Percentiles rank a stretch among this genome's conserved stretches.
Evolutionary conservation across 202 grass and related monocot genomes (phyloP).

Genomic region (Setaria italica): DNA sequence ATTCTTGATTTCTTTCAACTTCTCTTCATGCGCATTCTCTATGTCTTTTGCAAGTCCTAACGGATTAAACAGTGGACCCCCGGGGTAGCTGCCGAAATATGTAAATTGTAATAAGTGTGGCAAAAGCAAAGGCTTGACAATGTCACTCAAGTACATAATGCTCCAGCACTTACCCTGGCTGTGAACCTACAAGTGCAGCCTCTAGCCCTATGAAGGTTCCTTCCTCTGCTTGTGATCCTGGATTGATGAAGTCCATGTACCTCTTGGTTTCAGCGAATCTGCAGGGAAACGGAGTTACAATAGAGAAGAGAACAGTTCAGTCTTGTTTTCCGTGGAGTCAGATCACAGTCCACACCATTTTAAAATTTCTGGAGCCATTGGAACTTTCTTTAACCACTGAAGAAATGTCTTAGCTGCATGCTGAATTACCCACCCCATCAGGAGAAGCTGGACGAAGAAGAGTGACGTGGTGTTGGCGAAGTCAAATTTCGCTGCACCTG

Average conservation of each 20-base stretch:
- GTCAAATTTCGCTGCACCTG: conserved; percentile 75
- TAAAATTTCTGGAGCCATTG: conserved; percentile 13
- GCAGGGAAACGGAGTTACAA: neutral
- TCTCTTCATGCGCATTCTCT: conserved; percentile 71
- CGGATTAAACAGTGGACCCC: conserved; percentile 86
- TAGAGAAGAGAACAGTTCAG: conserved; percentile 1
- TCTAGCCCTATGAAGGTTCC: conserved; percentile 91
- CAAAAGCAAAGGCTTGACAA: neutral
- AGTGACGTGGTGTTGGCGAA: conserved; percentile 70
- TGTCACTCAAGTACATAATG: neutral
- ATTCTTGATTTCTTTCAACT: conserved; percentile 98
- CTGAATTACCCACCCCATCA: conserved; percentile 97
- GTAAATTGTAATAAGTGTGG: neutral
- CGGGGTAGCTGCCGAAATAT: conserved; percentile 71
- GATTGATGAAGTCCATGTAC: conserved; percentile 84
- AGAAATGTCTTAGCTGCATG: conserved; percentile 26
- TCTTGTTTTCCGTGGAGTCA: conserved; percentile 23
- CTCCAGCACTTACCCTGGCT: conserved; percentile 68
- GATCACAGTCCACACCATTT: neutral
- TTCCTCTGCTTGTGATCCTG: conserved; percentile 87
- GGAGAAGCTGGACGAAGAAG: conserved; percentile 82
- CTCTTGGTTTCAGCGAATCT: conserved; percentile 94
- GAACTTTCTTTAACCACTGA: conserved; percentile 11
- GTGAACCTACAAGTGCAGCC: conserved; percentile 70
- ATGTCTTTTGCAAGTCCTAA: conserved; percentile 80